phyloP scores from a whole-genome alignment of 2,329 filamentous ascomycete species.

The Colletotrichum sansevieriae region DNA sequence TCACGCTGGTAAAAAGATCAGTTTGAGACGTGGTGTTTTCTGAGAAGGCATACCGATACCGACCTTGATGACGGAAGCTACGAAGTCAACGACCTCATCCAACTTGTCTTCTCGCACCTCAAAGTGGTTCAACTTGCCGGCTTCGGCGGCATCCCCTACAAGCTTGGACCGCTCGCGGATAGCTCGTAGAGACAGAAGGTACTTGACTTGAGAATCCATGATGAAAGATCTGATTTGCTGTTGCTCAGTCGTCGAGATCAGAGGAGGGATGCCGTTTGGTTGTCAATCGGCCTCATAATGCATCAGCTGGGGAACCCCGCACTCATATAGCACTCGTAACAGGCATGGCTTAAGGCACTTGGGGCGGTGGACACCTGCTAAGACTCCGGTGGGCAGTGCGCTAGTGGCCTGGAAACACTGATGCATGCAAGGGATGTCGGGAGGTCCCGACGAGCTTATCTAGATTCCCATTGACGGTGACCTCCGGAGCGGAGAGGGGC shows the following conservation, averaged over 20 bases:
- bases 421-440: conserved; percentile 18
- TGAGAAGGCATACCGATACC: conserved; percentile 30
- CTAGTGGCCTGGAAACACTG: conserved; percentile 1
- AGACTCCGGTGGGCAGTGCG: neutral
- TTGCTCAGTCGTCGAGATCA: neutral
- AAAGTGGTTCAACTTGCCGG: conserved; percentile 57
- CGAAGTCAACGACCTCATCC: conserved; percentile 56
- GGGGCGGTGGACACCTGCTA: conserved; percentile 2
- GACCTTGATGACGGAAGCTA: conserved; percentile 58
- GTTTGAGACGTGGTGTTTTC: neutral
- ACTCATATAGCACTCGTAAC: conserved; percentile 16
- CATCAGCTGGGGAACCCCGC: conserved; percentile 13
- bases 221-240: no score
- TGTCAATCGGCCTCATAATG: neutral
- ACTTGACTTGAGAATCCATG: conserved; percentile 45
- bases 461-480: neutral
- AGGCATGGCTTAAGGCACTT: conserved; percentile 5
- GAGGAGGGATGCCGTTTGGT: conserved; percentile 5
- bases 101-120: conserved; percentile 55
- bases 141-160: conserved; percentile 53
- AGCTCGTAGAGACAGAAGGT: conserved; percentile 53
- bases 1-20: conserved; percentile 55
- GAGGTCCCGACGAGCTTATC: conserved; percentile 14
- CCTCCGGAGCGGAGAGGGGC: neutral
- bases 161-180: conserved; percentile 52